These are phyloP conservation scores for Tulasnella sp. DNA, from an alignment of 768 basidiomycete genomes.

Conservation along the genomic window DNA sequence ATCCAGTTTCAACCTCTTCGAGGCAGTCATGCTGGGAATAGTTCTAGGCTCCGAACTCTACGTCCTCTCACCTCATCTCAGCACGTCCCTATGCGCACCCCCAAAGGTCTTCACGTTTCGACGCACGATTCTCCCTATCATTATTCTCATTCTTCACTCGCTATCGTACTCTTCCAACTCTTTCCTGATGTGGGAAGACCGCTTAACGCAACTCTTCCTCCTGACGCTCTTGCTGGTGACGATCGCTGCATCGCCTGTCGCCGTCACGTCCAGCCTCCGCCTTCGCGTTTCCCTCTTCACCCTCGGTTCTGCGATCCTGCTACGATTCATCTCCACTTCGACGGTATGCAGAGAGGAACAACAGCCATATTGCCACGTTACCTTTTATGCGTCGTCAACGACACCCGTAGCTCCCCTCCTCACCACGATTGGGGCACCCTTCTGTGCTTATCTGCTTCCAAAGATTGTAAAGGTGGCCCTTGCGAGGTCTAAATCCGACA, in stretches of 20 bases:
- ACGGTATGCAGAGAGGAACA: constrained; percentile 95
- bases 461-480: constrained; percentile 44
- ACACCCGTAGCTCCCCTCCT: constrained; percentile 50
- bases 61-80: constrained; percentile 15
- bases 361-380: constrained; percentile 75
- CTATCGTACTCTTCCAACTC: constrained; percentile 83
- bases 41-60: constrained; percentile 22
- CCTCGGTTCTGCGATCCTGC: constrained; percentile 47
- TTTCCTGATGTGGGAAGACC: constrained; percentile 97
- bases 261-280: constrained; percentile 57
- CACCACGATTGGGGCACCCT: constrained; percentile 46
- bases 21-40: constrained; percentile 3
- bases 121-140: constrained; percentile 13
- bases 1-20: constrained; percentile 2
- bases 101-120: neutral
- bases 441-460: constrained; percentile 46
- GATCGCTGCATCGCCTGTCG: constrained; percentile 43
- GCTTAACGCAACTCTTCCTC: constrained; percentile 60
- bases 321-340: constrained; percentile 64
- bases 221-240: constrained; percentile 48
- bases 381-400: constrained; percentile 71
- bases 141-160: constrained; percentile 55
- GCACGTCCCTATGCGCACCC: constrained; percentile 6
- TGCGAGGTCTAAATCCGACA: constrained; percentile 54
- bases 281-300: constrained; percentile 65